Base-by-base conservation (phyloP, 805 yeast genomes). In the Suhomyces sp. region DNA sequence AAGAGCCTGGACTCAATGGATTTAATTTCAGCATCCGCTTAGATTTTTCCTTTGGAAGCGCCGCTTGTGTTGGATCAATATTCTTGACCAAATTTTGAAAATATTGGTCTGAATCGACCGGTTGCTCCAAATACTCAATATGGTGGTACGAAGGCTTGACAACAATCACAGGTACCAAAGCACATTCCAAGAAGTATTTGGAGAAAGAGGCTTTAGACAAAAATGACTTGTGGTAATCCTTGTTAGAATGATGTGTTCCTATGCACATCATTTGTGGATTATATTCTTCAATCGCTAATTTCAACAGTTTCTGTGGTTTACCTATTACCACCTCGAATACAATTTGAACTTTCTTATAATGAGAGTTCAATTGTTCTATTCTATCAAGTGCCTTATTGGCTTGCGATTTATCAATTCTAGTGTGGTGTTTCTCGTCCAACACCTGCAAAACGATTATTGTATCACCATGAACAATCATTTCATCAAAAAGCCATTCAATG, bases 231-330 rank as follows among this genome's bases (percentile, higher is more conserved):
- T 51, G 53, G n/a, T 48, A 48, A n/a, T 25, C 21, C 8, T 24
- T 21, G 31, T 52, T 50, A 10, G 51, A 61, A 31, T 61, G 63
- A 38, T 63, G 68, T 7, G 70, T 62, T 2, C 74, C 74, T 16
- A 68, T 63, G 20, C 62, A 49, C 72, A 68, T 65, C 70, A 68
- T 65, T n/a, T 62, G 61, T 3, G 74, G 74, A 31, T 54, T 50
- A 43, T 63, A 68, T 43, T 67, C 72, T 17, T 56, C 59, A 15
- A 68, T 64, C 6, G 74, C 72, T 20, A 45, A 47, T 39, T 62
- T 58, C 40, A 68, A 49, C 14, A 58, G 37, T 39, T 63, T 62
- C 40, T 62, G 67, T 4, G 72, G 70, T 31, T 60, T 65, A 1
- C 74, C 74, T 15, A 66, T 53, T 18, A 57, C 71, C 11, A 59